Percentiles rank a stretch among this genome's conserved stretches.
phyloP scores from a whole-genome alignment of 345 rosid species.

The Eucalyptus marginata region DNA sequence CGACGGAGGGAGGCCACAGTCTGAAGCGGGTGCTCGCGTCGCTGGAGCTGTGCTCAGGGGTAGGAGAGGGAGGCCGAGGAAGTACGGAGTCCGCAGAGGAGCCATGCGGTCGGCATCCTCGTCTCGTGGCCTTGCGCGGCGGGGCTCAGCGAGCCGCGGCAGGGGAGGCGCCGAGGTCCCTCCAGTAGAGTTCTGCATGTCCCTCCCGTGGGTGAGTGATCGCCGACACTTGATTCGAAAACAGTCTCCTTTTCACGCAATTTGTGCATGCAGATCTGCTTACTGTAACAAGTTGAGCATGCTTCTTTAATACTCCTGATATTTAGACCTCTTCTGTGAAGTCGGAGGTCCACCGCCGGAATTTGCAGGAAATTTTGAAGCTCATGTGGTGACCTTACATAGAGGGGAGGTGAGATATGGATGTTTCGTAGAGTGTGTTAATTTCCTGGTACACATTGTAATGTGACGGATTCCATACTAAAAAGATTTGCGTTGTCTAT shows the following conservation, averaged over 20 bases:
- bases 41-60: not conserved
- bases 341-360: conserved; percentile 8
- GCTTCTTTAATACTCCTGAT: not conserved
- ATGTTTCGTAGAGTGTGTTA: not conserved
- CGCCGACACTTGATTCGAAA: not conserved
- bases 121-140: not conserved
- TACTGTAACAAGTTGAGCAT: not conserved
- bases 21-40: not conserved
- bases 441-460: not conserved
- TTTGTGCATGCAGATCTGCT: not conserved
- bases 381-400: conserved; percentile 4
- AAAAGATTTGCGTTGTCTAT: not conserved
- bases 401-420: conserved; percentile 16
- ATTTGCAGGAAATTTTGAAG: conserved; percentile 15
- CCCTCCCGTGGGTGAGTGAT: not conserved
- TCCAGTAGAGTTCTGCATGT: not conserved
- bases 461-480: not conserved
- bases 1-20: not conserved
- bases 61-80: not conserved
- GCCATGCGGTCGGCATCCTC: not conserved
- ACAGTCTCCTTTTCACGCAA: not conserved
- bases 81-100: not conserved
- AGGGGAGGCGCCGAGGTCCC: conserved; percentile 22
- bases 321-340: not conserved
- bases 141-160: not conserved